Evolutionary conservation across 1,284 basidiomycete genomes (phyloP).

Genomic region (Schizophyllum amplum): DNA sequence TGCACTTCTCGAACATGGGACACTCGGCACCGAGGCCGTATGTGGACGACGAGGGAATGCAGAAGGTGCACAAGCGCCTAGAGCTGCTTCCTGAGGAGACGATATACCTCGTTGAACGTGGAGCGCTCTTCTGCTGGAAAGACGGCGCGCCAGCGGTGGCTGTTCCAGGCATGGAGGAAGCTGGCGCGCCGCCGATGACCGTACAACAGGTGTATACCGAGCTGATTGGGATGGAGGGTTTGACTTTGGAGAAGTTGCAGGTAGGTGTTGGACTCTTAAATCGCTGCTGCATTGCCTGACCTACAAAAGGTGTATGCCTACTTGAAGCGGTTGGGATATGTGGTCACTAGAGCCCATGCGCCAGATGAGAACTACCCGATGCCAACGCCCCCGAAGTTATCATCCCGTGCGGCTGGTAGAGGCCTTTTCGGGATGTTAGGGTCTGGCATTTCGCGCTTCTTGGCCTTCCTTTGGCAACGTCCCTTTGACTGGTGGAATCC

Average conservation of each 20-base stretch:
- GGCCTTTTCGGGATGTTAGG: background rate
- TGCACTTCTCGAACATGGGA: constrained; percentile 73
- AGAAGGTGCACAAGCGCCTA: constrained; percentile 48
- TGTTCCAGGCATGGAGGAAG: constrained; percentile 28
- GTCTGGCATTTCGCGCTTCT: constrained; percentile 2
- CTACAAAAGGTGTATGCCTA: constrained; percentile 97
- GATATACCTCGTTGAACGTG: constrained; percentile 87
- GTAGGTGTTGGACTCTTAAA: constrained; percentile 35
- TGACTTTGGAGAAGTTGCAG: constrained; percentile 84
- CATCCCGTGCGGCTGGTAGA: constrained; percentile 1
- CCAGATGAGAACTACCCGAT: constrained; percentile 54
- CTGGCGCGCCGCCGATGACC: constrained; percentile 57
- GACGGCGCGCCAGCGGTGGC: constrained; percentile 5
- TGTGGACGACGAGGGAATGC: constrained; percentile 19
- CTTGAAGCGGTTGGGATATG: constrained; percentile 86
- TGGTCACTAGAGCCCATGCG: constrained; percentile 66
- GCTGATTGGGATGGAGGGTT: constrained; percentile 71
- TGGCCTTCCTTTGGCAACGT: constrained; percentile 7
- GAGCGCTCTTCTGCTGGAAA: constrained; percentile 63
- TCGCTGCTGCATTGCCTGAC: too few species aligned
- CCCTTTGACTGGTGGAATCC: constrained; percentile 57
- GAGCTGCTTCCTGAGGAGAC: constrained; percentile 93
- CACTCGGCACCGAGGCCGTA: constrained; percentile 50
- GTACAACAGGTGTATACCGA: constrained; percentile 85
- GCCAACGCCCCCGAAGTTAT: constrained; percentile 26